Conservation (phyloP, 2,329 filamentous ascomycete genomes). For the Cladosporium sp. region DNA sequence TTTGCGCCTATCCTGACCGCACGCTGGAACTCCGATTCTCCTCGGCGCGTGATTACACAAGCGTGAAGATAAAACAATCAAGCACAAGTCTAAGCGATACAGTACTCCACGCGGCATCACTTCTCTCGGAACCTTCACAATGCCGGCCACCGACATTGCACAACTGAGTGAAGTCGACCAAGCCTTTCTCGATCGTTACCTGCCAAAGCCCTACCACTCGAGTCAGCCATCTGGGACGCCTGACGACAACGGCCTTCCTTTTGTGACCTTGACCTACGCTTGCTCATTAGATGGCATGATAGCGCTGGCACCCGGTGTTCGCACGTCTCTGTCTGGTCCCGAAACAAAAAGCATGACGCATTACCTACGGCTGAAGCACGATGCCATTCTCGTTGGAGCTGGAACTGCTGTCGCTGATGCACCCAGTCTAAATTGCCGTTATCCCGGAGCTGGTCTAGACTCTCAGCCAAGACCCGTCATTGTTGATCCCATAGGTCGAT, state of each 20-base stretch:
- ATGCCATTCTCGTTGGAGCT: constrained; percentile 81
- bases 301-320: constrained; percentile 73
- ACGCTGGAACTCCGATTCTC: neutral
- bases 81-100: neutral
- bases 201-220: constrained; percentile 32
- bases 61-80: neutral
- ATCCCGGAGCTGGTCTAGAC: constrained; percentile 52
- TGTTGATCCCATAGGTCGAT: constrained; percentile 75
- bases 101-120: neutral
- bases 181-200: constrained; percentile 53
- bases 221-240: neutral
- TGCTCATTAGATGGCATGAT: constrained; percentile 83
- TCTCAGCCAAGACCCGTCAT: constrained; percentile 79
- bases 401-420: constrained; percentile 83
- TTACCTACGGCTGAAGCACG: constrained; percentile 77
- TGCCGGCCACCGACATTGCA: constrained; percentile 27
- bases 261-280: constrained; percentile 84
- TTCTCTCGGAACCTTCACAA: neutral
- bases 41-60: neutral
- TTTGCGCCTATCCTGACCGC: neutral
- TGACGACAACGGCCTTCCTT: constrained; percentile 40
- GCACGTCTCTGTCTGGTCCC: constrained; percentile 79
- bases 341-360: constrained; percentile 92
- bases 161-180: constrained; percentile 41
- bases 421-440: constrained; percentile 80